Conservation (phyloP, 2,329 filamentous ascomycete genomes). For the Colletotrichum cereale region DNA sequence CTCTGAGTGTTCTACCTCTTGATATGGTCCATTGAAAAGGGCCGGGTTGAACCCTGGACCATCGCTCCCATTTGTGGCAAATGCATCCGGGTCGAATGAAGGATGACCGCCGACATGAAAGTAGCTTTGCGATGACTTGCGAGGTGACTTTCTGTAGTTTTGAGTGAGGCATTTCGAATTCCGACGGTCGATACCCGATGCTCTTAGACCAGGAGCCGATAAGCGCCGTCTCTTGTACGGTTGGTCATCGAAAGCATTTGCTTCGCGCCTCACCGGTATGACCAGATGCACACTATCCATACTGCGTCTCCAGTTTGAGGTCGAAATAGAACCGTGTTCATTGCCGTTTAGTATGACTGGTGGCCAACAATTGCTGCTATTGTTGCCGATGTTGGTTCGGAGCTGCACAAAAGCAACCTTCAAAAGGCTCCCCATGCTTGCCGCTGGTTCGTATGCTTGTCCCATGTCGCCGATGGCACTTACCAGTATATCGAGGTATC, state of each 20-base stretch:
- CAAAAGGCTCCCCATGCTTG: conserved; percentile 65
- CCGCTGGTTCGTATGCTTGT: conserved; percentile 64
- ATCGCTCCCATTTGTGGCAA: conserved; percentile 44
- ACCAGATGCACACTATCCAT: conserved; percentile 43
- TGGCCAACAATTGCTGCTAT: not conserved
- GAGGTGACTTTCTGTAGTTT: conserved; percentile 41
- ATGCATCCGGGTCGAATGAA: conserved; percentile 45
- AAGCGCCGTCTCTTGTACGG: conserved; percentile 49
- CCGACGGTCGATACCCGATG: conserved; percentile 49
- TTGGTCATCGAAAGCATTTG: conserved; percentile 44
- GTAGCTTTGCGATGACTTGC: conserved; percentile 41
- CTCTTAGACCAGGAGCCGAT: conserved; percentile 43
- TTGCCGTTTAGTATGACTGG: conserved; percentile 4
- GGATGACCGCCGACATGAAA: conserved; percentile 37
- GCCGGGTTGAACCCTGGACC: conserved; percentile 45
- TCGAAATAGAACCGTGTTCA: conserved; percentile 11
- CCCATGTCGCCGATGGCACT: conserved; percentile 66
- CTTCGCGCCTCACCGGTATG: conserved; percentile 50
- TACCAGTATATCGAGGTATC: conserved; percentile 66
- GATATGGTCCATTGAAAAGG: conserved; percentile 46
- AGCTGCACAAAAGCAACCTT: conserved; percentile 65
- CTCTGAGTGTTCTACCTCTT: conserved; percentile 42
- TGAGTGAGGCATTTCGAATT: conserved; percentile 46
- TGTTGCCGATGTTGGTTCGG: conserved; percentile 44
- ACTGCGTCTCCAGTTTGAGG: conserved; percentile 19